phyloP scores from a whole-genome alignment of 2,329 filamentous ascomycete species.

The Diaporthe helianthi region DNA sequence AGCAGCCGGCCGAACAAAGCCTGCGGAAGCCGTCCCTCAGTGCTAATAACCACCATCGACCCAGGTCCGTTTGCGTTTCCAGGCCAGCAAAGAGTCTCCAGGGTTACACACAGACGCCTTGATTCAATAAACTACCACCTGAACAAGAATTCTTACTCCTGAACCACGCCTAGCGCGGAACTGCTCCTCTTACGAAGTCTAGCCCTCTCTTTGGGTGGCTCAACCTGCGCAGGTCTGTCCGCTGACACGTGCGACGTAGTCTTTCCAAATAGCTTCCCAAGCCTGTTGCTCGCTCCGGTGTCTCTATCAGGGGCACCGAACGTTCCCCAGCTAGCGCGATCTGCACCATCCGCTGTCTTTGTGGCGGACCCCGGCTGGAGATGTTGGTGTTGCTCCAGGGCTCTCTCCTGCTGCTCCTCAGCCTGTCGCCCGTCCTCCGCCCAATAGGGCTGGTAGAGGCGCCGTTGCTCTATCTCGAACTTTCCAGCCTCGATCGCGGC shows the following conservation, averaged over 20 bases:
- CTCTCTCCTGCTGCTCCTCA: constrained; percentile 66
- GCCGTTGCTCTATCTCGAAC: constrained; percentile 22
- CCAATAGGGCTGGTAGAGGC: constrained; percentile 10
- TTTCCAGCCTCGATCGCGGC: constrained; percentile 9
- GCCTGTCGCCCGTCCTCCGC: constrained; percentile 2
- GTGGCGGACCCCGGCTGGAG: constrained; percentile 52
- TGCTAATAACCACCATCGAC: not conserved
- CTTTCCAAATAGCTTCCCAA: not conserved
- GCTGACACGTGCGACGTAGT: not conserved
- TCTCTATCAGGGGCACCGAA: constrained; percentile 2
- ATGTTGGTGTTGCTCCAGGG: constrained; percentile 94
- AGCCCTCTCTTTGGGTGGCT: constrained; percentile 9
- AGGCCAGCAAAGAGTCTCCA: not conserved
- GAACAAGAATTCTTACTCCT: not conserved
- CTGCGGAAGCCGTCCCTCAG: not conserved
- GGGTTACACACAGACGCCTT: not conserved
- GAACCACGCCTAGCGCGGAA: constrained; percentile 15
- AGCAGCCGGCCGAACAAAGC: not conserved
- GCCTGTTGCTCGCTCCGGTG: not conserved
- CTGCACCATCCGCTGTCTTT: not conserved
- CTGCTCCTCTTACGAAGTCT: constrained; percentile 19
- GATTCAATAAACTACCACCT: not conserved
- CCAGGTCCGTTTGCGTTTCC: not conserved
- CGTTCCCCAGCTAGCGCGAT: not conserved
- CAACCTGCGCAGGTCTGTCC: not conserved